A percentile compares a stretch with the other conserved stretches of the same genome.
These are phyloP conservation scores for Fusarium bulbicola DNA, from an alignment of 2,329 filamentous ascomycete species.

Conservation along the genomic window DNA sequence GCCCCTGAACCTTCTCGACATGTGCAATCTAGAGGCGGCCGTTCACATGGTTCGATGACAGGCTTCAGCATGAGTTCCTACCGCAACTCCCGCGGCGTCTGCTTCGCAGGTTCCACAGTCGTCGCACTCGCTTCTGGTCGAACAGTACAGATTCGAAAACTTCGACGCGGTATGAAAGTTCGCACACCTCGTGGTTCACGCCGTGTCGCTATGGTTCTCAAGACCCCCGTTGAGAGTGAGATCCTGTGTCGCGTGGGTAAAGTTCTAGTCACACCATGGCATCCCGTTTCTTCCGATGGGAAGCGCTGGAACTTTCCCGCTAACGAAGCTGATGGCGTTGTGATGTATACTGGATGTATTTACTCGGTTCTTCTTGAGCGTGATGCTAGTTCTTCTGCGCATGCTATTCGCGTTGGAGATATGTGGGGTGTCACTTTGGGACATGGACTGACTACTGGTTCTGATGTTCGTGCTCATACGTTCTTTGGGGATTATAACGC, in stretches of 20 bases:
- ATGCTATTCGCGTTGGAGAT: constrained; percentile 59
- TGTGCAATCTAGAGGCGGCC: neutral
- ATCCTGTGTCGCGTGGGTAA: constrained; percentile 56
- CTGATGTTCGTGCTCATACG: constrained; percentile 55
- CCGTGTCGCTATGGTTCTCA: constrained; percentile 60
- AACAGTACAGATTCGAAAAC: constrained; percentile 51
- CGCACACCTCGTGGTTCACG: constrained; percentile 60
- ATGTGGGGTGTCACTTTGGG: constrained; percentile 67
- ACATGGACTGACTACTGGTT: constrained; percentile 57
- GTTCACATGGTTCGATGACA: neutral
- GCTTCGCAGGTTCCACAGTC: constrained; percentile 61
- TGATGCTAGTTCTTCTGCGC: constrained; percentile 54
- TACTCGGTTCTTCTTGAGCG: constrained; percentile 67
- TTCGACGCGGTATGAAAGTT: constrained; percentile 58
- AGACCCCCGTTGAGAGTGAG: constrained; percentile 53
- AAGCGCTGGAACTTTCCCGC: constrained; percentile 59
- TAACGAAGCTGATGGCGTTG: constrained; percentile 43
- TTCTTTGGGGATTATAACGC: constrained; percentile 64
- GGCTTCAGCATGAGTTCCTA: constrained; percentile 55
- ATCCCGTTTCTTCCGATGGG: constrained; percentile 58
- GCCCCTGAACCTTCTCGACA: constrained; percentile 53
- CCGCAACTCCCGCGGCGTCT: constrained; percentile 54
- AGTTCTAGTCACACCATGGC: constrained; percentile 67
- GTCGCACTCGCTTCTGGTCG: constrained; percentile 56
- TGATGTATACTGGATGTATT: constrained; percentile 59